phyloP scores from a whole-genome alignment of 805 yeast species.

The Yamadazyma paraphyllophila region DNA sequence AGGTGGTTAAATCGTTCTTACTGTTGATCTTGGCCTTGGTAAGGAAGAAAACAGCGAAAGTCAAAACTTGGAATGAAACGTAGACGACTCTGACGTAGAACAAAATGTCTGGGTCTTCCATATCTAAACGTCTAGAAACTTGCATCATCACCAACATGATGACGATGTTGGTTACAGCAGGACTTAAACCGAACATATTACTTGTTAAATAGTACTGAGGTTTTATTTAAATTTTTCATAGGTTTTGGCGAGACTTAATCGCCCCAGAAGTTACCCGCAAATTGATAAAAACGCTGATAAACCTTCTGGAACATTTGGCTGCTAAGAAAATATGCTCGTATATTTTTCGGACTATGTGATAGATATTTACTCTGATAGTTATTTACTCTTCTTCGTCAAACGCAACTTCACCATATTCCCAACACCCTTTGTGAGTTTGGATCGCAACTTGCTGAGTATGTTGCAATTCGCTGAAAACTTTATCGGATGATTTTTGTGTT shows the following conservation, averaged over 20 bases:
- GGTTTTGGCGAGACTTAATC: constrained; percentile 1
- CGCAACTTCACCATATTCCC: constrained; percentile 75
- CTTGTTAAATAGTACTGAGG: not conserved
- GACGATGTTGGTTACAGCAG: constrained; percentile 80
- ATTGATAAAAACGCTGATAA: not conserved
- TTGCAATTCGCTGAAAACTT: constrained; percentile 33
- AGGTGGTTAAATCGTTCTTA: constrained; percentile 86
- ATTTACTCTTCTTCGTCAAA: constrained; percentile 45
- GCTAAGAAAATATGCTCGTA: not conserved
- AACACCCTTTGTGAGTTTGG: constrained; percentile 55
- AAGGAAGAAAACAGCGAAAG: constrained; percentile 65
- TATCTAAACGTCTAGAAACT: constrained; percentile 81
- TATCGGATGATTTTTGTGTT: constrained; percentile 30
- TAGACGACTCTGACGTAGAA: constrained; percentile 75
- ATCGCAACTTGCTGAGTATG: constrained; percentile 50
- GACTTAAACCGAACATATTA: constrained; percentile 56
- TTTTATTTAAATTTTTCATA: not conserved
- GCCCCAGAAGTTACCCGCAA: constrained; percentile 11
- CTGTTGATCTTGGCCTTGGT: constrained; percentile 58
- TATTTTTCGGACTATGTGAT: not conserved
- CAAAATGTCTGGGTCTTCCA: constrained; percentile 76
- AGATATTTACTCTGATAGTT: constrained; percentile 4
- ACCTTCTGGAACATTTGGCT: constrained; percentile 4
- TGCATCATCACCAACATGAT: constrained; percentile 97
- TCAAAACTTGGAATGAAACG: constrained; percentile 59